Evolutionary conservation across 441 rosid species (phyloP).

Genomic region (Erodium moschatum): DNA sequence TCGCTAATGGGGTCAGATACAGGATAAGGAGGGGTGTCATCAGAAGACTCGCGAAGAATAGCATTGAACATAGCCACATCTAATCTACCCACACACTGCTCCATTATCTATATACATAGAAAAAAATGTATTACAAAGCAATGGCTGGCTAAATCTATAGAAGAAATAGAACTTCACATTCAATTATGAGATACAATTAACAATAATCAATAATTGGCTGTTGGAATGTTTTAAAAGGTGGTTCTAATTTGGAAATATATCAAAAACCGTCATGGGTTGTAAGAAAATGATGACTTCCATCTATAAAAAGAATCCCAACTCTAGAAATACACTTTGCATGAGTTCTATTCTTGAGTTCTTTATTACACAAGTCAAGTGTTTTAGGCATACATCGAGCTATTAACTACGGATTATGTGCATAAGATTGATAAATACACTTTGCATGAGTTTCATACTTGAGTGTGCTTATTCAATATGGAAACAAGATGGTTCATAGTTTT

Average conservation of each 20-base stretch:
- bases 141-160: not conserved
- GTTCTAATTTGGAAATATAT: constrained; percentile 6
- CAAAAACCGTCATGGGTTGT: not conserved
- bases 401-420: not conserved
- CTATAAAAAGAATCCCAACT: not conserved
- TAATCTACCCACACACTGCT: constrained; percentile 82
- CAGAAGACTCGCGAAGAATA: constrained; percentile 78
- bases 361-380: too few relatives aligned
- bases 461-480: too few relatives aligned
- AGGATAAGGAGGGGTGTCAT: constrained; percentile 91
- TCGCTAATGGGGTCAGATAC: constrained; percentile 90
- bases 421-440: not conserved
- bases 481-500: too few relatives aligned
- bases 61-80: constrained; percentile 99
- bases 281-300: not conserved
- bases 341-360: too few relatives aligned
- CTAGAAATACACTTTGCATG: not conserved
- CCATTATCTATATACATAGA: constrained; percentile 59
- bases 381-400: not conserved
- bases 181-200: not conserved
- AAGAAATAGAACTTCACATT: not conserved
- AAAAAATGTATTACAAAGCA: constrained; percentile 16
- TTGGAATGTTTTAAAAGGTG: not conserved
- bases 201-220: not conserved
- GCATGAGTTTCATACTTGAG: too few relatives aligned